Base-by-base conservation (phyloP, 1,284 basidiomycete genomes). In the Pseudozyma pruni region DNA sequence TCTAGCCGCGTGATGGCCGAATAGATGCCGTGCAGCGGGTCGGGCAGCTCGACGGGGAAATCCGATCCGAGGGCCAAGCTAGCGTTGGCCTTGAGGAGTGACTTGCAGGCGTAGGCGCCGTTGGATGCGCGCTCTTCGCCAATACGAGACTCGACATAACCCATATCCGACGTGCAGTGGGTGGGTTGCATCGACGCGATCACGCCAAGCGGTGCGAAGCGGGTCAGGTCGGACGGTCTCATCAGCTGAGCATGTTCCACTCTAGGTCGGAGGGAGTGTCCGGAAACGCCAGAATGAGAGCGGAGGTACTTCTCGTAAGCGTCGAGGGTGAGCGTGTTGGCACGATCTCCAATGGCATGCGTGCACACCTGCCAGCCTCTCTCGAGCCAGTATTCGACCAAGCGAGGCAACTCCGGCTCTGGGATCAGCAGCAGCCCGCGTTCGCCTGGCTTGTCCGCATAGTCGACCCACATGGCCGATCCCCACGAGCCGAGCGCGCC, bases 131-230 rank as follows among this genome's bases (percentile, higher is more conserved):
- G 86, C 48, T 57, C 44, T 19, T 10, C 17, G 37, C 78, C 76
- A 7, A 80, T 57, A 10, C 78, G 63, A 8, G 57, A 54, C 35
- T 72, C 73, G 20, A 75, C 73, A 73, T 94, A 96, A 84, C 88
- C 87, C 93, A 96, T 95, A 79, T 96, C 92, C 52, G 89, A 91
- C 87, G 85, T 85, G 17, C 83, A 92, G 81, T 97, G 93, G 1
- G 92, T 95, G 0, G 94, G 94, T 78, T 97, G 94, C 22, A 94
- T 91, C 69, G 93, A 94, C 1, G 91, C 87, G 73, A 96, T 91
- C 16, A 96, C 91, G 75, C 91, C 91, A 10, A 95, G 85, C 40
- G 83, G 84, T 17, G 89, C 90, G 20, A 89, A 86, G 13, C 92
- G 86, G 55, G 86, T 77, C 11, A 95, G 77, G 80, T 96, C 93